Evolutionary conservation across 2,329 filamentous ascomycete genomes (phyloP).

Genomic region (Talaromyces verruculosus): DNA sequence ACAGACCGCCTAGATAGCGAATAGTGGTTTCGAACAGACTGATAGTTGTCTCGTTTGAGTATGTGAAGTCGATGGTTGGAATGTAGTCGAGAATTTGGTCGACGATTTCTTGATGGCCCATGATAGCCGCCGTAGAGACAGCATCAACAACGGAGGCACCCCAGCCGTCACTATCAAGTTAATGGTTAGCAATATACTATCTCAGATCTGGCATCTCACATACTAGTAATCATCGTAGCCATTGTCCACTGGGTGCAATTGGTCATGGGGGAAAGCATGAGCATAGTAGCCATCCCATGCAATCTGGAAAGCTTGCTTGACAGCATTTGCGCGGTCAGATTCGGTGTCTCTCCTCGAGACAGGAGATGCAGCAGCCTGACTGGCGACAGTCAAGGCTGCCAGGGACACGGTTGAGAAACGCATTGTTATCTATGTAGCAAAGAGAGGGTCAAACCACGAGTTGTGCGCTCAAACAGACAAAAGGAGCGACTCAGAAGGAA

Average conservation of each 20-base stretch:
- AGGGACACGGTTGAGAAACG: conserved; percentile 18
- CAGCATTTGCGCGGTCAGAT: conserved; percentile 53
- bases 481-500: neutral
- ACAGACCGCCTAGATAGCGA: conserved; percentile 76
- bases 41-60: conserved; percentile 55
- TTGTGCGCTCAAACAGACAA: neutral
- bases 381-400: conserved; percentile 26
- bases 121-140: conserved; percentile 74
- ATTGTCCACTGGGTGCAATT: conserved; percentile 68
- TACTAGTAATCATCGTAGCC: conserved; percentile 68
- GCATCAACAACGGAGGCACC: conserved; percentile 80
- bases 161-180: conserved; percentile 68
- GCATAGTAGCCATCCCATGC: conserved; percentile 72
- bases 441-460: neutral
- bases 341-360: conserved; percentile 15
- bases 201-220: conserved; percentile 23
- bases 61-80: conserved; percentile 67
- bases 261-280: conserved; percentile 76
- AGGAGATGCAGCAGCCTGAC: conserved; percentile 28
- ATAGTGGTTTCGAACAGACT: conserved; percentile 91
- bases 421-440: conserved; percentile 14
- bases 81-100: conserved; percentile 70
- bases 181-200: conserved; percentile 17
- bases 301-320: conserved; percentile 67
- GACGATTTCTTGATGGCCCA: conserved; percentile 68